phyloP scores from a whole-genome alignment of 2,329 filamentous ascomycete genomes.

The Anthostomella pinea region DNA sequence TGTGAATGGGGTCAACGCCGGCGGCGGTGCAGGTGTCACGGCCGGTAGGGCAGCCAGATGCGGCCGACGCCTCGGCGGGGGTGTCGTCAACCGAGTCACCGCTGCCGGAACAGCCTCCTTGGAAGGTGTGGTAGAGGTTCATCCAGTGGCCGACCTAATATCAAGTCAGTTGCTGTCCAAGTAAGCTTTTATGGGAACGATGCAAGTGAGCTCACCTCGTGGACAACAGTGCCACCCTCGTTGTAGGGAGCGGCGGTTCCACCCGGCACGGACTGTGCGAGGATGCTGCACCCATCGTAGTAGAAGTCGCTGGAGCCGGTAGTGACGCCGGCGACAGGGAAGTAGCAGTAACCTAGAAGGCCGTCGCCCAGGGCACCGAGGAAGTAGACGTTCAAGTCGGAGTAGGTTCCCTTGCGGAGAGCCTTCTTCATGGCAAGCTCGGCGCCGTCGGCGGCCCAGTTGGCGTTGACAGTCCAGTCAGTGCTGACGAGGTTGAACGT shows the following conservation, averaged over 20 bases:
- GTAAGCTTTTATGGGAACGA: too few species aligned
- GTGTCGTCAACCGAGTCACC: constrained; percentile 40
- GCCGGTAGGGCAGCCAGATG: constrained; percentile 36
- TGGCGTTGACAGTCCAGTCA: constrained; percentile 44
- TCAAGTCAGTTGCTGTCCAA: constrained; percentile 2
- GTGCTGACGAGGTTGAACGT: constrained; percentile 42
- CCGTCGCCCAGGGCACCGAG: constrained; percentile 33
- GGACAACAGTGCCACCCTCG: constrained; percentile 35
- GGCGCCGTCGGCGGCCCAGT: constrained; percentile 42
- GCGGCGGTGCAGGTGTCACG: constrained; percentile 33
- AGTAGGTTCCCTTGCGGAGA: constrained; percentile 45
- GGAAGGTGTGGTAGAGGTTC: constrained; percentile 42
- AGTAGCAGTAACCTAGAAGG: constrained; percentile 46
- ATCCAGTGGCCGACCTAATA: constrained; percentile 37
- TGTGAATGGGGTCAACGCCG: constrained; percentile 34
- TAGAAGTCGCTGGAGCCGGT: constrained; percentile 34
- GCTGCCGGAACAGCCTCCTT: constrained; percentile 40
- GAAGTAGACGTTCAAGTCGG: constrained; percentile 48
- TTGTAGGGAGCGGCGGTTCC: constrained; percentile 28
- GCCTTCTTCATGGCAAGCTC: constrained; percentile 43
- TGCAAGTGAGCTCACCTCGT: constrained; percentile 36
- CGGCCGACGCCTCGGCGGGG: constrained; percentile 35
- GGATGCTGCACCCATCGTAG: constrained; percentile 33
- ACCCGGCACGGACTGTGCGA: constrained; percentile 25
- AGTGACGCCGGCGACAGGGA: constrained; percentile 40